These are phyloP conservation scores for Cladosporium sp. DNA, from an alignment of 2,329 filamentous ascomycete genomes.

Conservation along the genomic window DNA sequence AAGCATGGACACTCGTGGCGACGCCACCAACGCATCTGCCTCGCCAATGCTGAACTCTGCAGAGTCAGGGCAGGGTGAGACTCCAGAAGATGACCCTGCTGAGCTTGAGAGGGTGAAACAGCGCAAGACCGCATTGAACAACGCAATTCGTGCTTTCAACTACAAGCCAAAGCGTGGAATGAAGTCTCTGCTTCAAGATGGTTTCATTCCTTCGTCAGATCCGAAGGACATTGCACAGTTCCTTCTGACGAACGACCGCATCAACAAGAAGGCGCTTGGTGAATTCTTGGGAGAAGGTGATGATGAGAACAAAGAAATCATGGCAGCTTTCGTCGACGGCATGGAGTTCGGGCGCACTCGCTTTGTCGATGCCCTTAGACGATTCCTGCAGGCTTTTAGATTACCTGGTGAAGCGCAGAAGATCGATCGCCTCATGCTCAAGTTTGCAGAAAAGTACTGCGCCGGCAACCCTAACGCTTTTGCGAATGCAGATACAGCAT, in stretches of 20 bases:
- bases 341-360: constrained; percentile 92
- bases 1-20: constrained; percentile 65
- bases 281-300: constrained; percentile 95
- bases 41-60: constrained; percentile 23
- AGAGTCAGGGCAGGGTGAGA: constrained; percentile 33
- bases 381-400: constrained; percentile 91
- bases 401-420: constrained; percentile 95
- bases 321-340: constrained; percentile 94
- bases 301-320: constrained; percentile 86
- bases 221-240: constrained; percentile 82
- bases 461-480: constrained; percentile 95
- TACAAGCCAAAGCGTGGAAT: constrained; percentile 95
- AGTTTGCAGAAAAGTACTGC: constrained; percentile 95
- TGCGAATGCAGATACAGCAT: constrained; percentile 95
- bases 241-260: constrained; percentile 69
- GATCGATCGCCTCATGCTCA: constrained; percentile 98
- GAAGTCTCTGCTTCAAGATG: constrained; percentile 74
- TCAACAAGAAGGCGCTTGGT: constrained; percentile 89
- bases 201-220: constrained; percentile 76
- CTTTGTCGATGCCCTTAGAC: constrained; percentile 86
- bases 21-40: constrained; percentile 52
- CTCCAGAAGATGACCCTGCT: constrained; percentile 78
- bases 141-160: constrained; percentile 89
- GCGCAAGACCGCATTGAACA: constrained; percentile 83
- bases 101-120: constrained; percentile 94